phyloP scores from a whole-genome alignment of 306 rosid species.

The Ziziphus jujuba region DNA sequence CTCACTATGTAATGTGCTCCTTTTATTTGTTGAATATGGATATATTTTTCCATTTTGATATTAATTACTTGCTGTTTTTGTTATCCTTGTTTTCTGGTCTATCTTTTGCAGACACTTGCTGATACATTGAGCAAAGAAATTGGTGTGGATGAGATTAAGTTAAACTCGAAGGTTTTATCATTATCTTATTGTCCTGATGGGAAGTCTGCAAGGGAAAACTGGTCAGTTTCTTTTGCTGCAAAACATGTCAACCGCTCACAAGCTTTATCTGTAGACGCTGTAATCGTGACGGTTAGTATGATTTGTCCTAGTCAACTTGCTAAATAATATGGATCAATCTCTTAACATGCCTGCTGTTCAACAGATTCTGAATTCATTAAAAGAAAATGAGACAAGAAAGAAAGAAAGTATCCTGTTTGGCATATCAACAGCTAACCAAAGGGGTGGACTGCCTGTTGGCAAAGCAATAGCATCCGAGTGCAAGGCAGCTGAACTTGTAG shows the following conservation, averaged over 20 bases:
- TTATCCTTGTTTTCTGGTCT: conserved; percentile 7
- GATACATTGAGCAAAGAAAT: conserved; percentile 75
- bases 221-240: conserved; percentile 63
- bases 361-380: not conserved
- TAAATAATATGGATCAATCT: not conserved
- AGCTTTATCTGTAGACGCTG: conserved; percentile 58
- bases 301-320: not conserved
- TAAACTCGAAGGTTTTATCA: conserved; percentile 71
- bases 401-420: not conserved
- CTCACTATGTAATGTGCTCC: conserved; percentile 16
- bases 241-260: conserved; percentile 28
- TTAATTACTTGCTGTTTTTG: conserved; percentile 1
- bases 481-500: conserved; percentile 87
- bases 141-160: conserved; percentile 61
- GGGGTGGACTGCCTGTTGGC: conserved; percentile 87
- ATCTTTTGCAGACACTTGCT: conserved; percentile 74
- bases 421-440: conserved; percentile 59
- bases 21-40: not conserved
- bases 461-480: conserved; percentile 82
- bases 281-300: conserved; percentile 84
- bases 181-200: conserved; percentile 65
- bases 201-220: conserved; percentile 50
- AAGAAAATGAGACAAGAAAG: not conserved
- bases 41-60: conserved; percentile 7
- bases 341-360: not conserved